phyloP scores from a whole-genome alignment of 441 rosid genomes.

The California macrophylla region DNA sequence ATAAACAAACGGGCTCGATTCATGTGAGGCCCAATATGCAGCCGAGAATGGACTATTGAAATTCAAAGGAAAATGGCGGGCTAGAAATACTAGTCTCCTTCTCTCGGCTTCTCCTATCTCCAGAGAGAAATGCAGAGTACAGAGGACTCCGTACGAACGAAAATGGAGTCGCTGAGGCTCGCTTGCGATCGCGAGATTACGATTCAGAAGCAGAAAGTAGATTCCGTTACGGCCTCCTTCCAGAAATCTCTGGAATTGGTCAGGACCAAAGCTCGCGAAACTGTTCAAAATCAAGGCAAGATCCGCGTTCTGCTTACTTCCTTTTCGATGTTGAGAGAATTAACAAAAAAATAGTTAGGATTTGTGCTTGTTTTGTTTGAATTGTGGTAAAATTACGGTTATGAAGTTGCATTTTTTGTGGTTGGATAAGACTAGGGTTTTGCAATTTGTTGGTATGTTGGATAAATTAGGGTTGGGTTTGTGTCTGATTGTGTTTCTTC shows the following conservation, averaged over 20 bases:
- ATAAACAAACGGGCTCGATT: not conserved
- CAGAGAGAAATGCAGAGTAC: constrained; percentile 22
- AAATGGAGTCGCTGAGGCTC: constrained; percentile 50
- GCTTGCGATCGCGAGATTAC: constrained; percentile 35
- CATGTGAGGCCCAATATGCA: not conserved
- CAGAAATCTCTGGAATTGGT: constrained; percentile 33
- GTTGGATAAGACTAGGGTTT: constrained; percentile 1
- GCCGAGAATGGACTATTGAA: not conserved
- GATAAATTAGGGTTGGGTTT: not conserved
- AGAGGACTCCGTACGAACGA: constrained; percentile 26
- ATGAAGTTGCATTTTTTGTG: not conserved
- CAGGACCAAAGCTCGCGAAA: constrained; percentile 35
- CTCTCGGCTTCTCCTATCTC: too few relatives aligned
- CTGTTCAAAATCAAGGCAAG: constrained; percentile 47
- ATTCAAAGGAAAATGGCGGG: constrained; percentile 2
- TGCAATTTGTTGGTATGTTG: not conserved
- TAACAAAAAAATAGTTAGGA: not conserved
- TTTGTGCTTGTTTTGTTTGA: constrained; percentile 5
- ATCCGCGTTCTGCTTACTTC: not conserved
- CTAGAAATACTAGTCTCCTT: not conserved
- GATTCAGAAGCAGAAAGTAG: constrained; percentile 33
- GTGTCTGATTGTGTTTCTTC: not conserved
- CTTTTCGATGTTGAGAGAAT: not conserved
- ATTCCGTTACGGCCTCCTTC: constrained; percentile 41
- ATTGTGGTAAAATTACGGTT: not conserved